Conservation (phyloP, 768 basidiomycete species). For the Hygrocybe coccinea region DNA sequence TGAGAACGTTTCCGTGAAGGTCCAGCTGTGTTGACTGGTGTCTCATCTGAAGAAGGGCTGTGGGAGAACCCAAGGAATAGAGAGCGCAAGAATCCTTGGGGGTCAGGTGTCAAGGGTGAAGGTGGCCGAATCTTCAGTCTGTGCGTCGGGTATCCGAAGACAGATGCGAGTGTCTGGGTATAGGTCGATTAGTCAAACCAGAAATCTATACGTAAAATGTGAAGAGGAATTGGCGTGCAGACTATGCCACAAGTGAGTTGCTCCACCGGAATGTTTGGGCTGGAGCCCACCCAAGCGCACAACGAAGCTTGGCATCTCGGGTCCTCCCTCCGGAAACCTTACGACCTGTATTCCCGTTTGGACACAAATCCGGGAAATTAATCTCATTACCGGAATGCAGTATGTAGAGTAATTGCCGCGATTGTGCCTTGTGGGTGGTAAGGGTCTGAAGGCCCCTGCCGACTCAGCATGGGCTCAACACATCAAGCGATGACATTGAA, state of each 20-base stretch:
- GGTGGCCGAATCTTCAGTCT: constrained; percentile 45
- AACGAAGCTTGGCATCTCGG: too few relatives aligned
- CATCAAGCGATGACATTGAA: background rate
- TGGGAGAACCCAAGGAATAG: constrained; percentile 25
- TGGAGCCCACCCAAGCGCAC: too few relatives aligned
- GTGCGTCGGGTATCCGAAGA: constrained; percentile 58
- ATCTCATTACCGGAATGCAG: too few relatives aligned
- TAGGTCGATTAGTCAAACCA: constrained; percentile 6
- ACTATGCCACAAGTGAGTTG: too few relatives aligned
- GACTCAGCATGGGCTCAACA: background rate
- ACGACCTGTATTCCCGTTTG: too few relatives aligned
- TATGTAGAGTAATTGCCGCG: background rate
- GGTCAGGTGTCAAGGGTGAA: constrained; percentile 6
- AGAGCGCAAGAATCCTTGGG: constrained; percentile 21
- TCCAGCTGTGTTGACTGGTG: background rate
- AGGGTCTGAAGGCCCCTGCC: background rate
- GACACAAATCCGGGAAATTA: too few relatives aligned
- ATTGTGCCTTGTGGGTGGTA: background rate
- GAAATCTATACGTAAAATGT: background rate
- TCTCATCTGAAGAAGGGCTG: constrained; percentile 5
- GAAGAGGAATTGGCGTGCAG: background rate
- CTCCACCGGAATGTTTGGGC: too few relatives aligned
- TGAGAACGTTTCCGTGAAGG: background rate
- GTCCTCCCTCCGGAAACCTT: too few relatives aligned
- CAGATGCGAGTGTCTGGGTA: constrained; percentile 50